Base-by-base conservation (phyloP, 495 filamentous ascomycete genomes). In the Talaromyces wortmannii region DNA sequence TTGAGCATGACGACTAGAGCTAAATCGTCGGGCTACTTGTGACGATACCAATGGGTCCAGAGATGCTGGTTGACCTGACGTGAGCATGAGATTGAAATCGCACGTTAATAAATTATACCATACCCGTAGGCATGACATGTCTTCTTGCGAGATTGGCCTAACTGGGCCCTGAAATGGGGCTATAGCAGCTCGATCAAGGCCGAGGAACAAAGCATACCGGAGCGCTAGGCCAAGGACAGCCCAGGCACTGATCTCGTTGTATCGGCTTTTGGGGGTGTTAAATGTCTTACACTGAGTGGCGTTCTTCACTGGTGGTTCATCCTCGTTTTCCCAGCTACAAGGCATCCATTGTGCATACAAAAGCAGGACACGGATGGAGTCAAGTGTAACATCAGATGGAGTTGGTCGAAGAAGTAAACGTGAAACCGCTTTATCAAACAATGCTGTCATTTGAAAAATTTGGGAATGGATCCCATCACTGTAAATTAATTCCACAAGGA, bases 261-360 rank as follows among this genome's bases (percentile, higher is more conserved):
- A 63, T 48, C 60, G 55, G 29, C 57, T 61, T 4, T 53, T 59
- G 2, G 53, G 44, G 10, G 33, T 8, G 0, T 40, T 43, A 30
- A 45, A 8, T 17, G 15, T 23, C 15, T 7, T 15, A 23, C 2
- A 23, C 23, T 23, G 23, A 8, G 44, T 17, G 10, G n/a, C 1
- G 44, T 12, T 31, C 4, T 53, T 10, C 17, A 6, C 10, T 8
- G 10, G 16, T 11, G 48, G 36, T 2, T 60, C 55, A 12, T 59
- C 52, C 45, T 50, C 55, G 42, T 60, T 52, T 7, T 57, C 57
- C 31, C 51, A 32, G 18, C 31, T 55, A 46, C 32, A 60, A 18
- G 60, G 60, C 60, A 63, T 63, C 60, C 60, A 63, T 42, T 63
- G 60, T 6, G 57, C 60, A 29, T 63, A 63, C n/a, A 63, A 45